Conservation (phyloP, 1,284 basidiomycete genomes). For the Boletus calvinii region DNA sequence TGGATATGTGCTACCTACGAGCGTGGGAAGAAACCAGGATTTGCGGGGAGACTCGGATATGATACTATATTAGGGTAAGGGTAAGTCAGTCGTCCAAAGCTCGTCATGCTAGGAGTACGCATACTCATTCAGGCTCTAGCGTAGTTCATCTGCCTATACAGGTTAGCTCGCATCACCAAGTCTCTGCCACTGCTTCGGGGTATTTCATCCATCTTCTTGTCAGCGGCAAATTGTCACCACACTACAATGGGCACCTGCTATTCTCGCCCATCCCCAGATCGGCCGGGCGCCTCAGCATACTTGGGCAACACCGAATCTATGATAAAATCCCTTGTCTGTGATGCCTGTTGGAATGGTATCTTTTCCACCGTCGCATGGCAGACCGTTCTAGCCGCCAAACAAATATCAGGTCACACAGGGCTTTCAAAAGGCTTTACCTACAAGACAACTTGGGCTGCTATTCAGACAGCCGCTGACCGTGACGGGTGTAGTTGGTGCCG, state of each 20-base stretch:
- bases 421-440: neutral
- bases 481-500: neutral
- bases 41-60: too few species aligned
- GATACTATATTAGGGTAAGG: too few species aligned
- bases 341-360: neutral
- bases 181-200: too few species aligned
- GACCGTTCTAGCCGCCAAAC: neutral
- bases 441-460: neutral
- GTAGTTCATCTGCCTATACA: too few species aligned
- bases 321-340: conserved; percentile 1
- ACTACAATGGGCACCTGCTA: neutral
- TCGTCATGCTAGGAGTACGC: too few species aligned
- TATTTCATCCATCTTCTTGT: too few species aligned
- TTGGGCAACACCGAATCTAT: neutral
- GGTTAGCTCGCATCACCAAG: neutral
- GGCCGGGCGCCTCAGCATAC: neutral
- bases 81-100: too few species aligned
- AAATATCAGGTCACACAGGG: neutral
- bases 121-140: too few species aligned
- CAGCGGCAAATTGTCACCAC: neutral
- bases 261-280: neutral
- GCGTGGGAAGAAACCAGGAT: too few species aligned
- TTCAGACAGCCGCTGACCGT: neutral
- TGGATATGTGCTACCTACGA: too few species aligned
- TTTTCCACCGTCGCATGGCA: neutral